Evolutionary conservation across 2,329 filamentous ascomycete genomes (phyloP), one percentile per base, ranked within the genome.

Genomic region (Didymella pomorum): DNA sequence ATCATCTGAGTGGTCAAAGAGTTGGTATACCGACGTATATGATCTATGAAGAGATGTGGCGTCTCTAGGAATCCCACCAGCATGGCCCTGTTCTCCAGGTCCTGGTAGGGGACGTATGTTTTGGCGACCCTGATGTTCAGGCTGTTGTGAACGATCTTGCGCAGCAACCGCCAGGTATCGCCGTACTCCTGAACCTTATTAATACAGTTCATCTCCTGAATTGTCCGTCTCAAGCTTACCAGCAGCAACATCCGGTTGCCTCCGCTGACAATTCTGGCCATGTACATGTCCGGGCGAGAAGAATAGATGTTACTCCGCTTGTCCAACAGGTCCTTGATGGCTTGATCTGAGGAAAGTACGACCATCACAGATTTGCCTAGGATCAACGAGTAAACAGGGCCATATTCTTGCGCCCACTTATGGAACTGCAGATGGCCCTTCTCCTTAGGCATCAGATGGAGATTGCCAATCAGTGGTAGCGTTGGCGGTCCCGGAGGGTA

Each of bases 81-180:
- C 83, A 87, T 83, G 48, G 81, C 79, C 64, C 82, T 83, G 69
- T 81, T 84, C 67, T 87, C 84, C 2, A 86, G 75, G 46, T 82
- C 79, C 62, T 86, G 84, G 61, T 86, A 86, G 0, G 83, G 81
- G 0, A 85, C 53, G 31, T 72, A 72, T 23, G 65, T 56, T 4
- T 42, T 56, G 2, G 66, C 56, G 1, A 45, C 67, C 18, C 56
- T 68, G 39, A 70, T 53, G 23, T 70, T 71, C 23, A 71, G 37
- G 2, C 49, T 61, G 9, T 62, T 50, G 25, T 71, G 70, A 2
- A 65, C 48, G 18, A 71, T 58, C 28, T 64, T 71, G 2, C 64
- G 65, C n/a, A 64, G 29, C 62, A 62, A 58, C 1, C 62, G 59
- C 65, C 64, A 68, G 5, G 46, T 59, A 1, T 58, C 45, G 16